phyloP scores from a whole-genome alignment of 352 stramenopile species.

The Pythium sp. region DNA sequence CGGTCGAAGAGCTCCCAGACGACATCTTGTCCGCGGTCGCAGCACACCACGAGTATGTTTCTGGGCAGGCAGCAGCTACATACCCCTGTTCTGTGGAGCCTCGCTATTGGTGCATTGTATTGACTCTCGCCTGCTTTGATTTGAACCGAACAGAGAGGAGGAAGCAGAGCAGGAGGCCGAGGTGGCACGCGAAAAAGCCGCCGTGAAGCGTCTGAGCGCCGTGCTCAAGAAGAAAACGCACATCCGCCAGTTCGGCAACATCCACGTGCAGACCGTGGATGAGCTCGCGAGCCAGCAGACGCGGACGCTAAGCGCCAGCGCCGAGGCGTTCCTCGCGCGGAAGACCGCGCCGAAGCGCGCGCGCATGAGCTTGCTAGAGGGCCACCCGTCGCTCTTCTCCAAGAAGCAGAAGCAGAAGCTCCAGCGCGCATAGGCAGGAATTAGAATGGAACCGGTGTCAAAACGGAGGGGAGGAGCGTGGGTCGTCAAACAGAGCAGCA shows the following conservation, averaged over 20 bases:
- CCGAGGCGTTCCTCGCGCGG: conserved; percentile 51
- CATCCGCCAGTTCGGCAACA: conserved; percentile 69
- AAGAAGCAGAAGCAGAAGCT: conserved; percentile 66
- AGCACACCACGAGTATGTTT: conserved; percentile 53
- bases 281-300: conserved; percentile 36
- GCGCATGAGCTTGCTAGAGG: conserved; percentile 68
- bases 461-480: neutral
- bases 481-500: neutral
- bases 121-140: neutral
- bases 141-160: conserved; percentile 38
- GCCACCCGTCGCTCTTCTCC: conserved; percentile 63
- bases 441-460: neutral
- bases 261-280: conserved; percentile 71
- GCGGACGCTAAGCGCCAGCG: conserved; percentile 42
- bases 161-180: conserved; percentile 43
- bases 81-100: too few species aligned
- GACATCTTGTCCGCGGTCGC: conserved; percentile 69
- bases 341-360: conserved; percentile 45
- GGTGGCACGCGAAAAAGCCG: conserved; percentile 20
- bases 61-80: neutral
- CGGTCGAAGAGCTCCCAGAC: conserved; percentile 46
- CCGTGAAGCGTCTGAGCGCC: conserved; percentile 20
- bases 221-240: conserved; percentile 54
- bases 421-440: conserved; percentile 14
- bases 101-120: neutral